Base-by-base conservation (phyloP, 352 stramenopile species). In the Phytophthora hibernalis region DNA sequence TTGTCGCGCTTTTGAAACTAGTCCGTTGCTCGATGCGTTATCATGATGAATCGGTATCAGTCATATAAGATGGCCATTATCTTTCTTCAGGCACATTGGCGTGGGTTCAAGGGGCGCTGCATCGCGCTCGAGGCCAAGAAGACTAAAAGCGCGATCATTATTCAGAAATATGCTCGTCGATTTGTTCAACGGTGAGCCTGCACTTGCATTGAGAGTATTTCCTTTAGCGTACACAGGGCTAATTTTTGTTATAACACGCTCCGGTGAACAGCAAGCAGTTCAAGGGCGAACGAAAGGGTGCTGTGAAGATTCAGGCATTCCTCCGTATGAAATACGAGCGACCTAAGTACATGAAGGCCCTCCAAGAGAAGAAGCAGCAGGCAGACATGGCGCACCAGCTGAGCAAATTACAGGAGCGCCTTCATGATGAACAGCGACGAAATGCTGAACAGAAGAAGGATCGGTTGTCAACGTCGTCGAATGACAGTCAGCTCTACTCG, bases 21-120 rank as follows among this genome's bases (percentile, higher is more conserved):
- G 85, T 95, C 87, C 10, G 86, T 96, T 55, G 83, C 81, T 62
- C 84, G 87, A 16, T 96, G 87, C 21, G 81, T 96, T 28, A 74
- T 93, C 30, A 79, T 77, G 70, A 92, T 92, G 80, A 86, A 76
- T 44, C 76, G 82, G 5, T 96, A 94, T 53, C 71, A 89, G 22
- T 74, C 81, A 8, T 86, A 85, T 37, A 77, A 82, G 18, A 63
- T 76, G 54, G 85, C 83, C 16, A 35, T 93, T 21, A 81, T 81
- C 16, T 65, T 49, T n/a, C 67, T 96, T 2, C 88, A 96, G 64
- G 82, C 86, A 10, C 86, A 80, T 30, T 95, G 88, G 86, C 77
- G 86, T n/a, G 87, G 87, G 40, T 88, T 85, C 49, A 81, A 80
- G 43, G 87, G 77, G 8, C 84, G 85, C 18, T 81, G 78, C 9